phyloP scores from a whole-genome alignment of 495 filamentous ascomycete species.

The Penicillium canescens region DNA sequence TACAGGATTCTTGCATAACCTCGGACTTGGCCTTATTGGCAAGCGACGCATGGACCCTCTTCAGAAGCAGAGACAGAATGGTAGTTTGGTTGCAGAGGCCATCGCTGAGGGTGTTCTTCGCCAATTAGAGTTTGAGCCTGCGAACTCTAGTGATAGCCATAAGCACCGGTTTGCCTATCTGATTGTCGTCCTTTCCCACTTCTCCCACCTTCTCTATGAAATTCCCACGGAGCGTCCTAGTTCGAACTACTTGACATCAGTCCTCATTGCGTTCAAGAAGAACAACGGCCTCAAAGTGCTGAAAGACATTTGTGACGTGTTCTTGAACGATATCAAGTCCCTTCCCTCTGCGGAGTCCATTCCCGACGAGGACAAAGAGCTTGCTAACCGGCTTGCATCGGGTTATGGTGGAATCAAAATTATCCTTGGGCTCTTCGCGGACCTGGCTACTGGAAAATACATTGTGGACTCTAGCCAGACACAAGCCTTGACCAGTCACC shows the following conservation, averaged over 20 bases:
- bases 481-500: conserved; percentile 56
- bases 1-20: conserved; percentile 72
- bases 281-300: conserved; percentile 71
- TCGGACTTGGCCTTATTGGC: conserved; percentile 76
- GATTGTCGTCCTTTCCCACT: conserved; percentile 73
- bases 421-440: conserved; percentile 78
- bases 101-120: conserved; percentile 70
- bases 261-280: conserved; percentile 84
- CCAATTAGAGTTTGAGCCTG: conserved; percentile 56
- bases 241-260: conserved; percentile 72
- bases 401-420: conserved; percentile 74
- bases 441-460: conserved; percentile 73
- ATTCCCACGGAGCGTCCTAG: conserved; percentile 56
- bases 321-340: conserved; percentile 64
- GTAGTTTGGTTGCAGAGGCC: conserved; percentile 69
- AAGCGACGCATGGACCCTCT: conserved; percentile 67
- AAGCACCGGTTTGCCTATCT: conserved; percentile 70
- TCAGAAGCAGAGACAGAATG: conserved; percentile 67
- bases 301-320: conserved; percentile 70
- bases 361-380: conserved; percentile 44
- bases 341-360: conserved; percentile 36
- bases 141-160: conserved; percentile 39
- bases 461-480: conserved; percentile 74
- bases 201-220: conserved; percentile 79
- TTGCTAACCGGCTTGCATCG: conserved; percentile 51